These are phyloP conservation scores for Mycena kentingensis DNA, from an alignment of 768 basidiomycete genomes.

Conservation along the genomic window DNA sequence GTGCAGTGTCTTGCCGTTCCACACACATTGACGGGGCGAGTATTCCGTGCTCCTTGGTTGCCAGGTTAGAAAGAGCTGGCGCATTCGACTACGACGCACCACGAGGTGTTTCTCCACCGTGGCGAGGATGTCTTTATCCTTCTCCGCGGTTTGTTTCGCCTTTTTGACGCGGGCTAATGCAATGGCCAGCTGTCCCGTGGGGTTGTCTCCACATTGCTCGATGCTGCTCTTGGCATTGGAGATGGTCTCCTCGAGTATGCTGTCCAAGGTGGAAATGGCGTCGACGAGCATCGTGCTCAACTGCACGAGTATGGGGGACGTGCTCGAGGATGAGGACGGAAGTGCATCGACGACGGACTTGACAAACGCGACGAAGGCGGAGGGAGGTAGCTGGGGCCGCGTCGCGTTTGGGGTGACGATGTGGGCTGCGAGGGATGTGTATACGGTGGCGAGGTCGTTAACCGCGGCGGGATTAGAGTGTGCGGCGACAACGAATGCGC, in stretches of 20 bases:
- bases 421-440: constrained; percentile 67
- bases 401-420: constrained; percentile 59
- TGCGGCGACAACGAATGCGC: constrained; percentile 57
- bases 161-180: constrained; percentile 41
- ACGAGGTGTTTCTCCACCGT: constrained; percentile 61
- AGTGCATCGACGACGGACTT: constrained; percentile 59
- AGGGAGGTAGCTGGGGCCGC: constrained; percentile 46
- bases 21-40: constrained; percentile 63
- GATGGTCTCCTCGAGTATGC: constrained; percentile 71
- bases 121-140: constrained; percentile 63
- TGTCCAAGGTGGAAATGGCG: constrained; percentile 79
- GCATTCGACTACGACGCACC: constrained; percentile 46
- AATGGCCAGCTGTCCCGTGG: constrained; percentile 28
- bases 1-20: constrained; percentile 70
- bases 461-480: constrained; percentile 56
- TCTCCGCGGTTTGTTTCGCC: constrained; percentile 55
- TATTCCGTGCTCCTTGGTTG: constrained; percentile 58
- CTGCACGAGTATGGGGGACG: constrained; percentile 43
- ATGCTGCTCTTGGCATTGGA: constrained; percentile 52
- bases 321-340: constrained; percentile 70
- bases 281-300: constrained; percentile 79
- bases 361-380: constrained; percentile 62
- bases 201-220: constrained; percentile 36
- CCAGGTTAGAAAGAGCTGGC: too few species aligned
- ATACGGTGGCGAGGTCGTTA: constrained; percentile 64